Conservation (phyloP, 202 grass and related monocot genomes). For the Hordeum pubiflorum region DNA sequence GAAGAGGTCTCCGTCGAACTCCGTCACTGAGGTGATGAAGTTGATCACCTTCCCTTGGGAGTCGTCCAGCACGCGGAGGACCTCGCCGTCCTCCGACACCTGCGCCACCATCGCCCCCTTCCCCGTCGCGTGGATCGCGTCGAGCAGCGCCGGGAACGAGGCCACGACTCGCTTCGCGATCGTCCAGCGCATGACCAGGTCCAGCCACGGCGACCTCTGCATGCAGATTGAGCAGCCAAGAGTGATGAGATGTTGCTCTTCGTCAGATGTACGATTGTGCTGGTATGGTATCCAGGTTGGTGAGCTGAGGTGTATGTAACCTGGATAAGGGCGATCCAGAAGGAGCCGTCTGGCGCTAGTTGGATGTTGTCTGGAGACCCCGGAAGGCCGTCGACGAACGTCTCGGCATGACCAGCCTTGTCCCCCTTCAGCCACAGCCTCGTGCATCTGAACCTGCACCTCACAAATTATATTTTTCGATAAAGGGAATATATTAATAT, state of each 20-base stretch:
- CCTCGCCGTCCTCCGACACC: conserved; percentile 44
- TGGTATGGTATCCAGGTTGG: neutral
- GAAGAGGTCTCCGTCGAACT: conserved; percentile 49
- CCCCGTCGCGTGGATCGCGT: neutral
- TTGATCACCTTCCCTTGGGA: conserved; percentile 41
- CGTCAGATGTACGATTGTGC: no score
- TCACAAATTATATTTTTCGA: no score
- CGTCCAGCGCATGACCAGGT: conserved; percentile 26
- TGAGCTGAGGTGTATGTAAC: conserved; percentile 14
- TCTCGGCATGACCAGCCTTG: conserved; percentile 23
- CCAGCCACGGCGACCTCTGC: conserved; percentile 34
- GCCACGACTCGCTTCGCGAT: conserved; percentile 30
- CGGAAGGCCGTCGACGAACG: conserved; percentile 60
- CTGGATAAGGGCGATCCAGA: conserved; percentile 63
- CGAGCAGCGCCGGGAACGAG: conserved; percentile 34
- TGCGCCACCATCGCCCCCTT: conserved; percentile 54
- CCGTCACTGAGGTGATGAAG: conserved; percentile 48
- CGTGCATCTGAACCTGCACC: conserved; percentile 42
- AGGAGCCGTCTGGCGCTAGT: conserved; percentile 57
- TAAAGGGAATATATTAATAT: no score
- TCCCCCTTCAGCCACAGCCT: conserved; percentile 70
- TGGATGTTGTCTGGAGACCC: conserved; percentile 58
- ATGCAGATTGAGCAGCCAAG: neutral
- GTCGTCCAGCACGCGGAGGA: conserved; percentile 51
- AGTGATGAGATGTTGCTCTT: neutral